A percentile compares a stretch with the other conserved stretches of the same genome.
Conservation (phyloP, 2,329 filamentous ascomycete species). For the Trichoderma atroviride region DNA sequence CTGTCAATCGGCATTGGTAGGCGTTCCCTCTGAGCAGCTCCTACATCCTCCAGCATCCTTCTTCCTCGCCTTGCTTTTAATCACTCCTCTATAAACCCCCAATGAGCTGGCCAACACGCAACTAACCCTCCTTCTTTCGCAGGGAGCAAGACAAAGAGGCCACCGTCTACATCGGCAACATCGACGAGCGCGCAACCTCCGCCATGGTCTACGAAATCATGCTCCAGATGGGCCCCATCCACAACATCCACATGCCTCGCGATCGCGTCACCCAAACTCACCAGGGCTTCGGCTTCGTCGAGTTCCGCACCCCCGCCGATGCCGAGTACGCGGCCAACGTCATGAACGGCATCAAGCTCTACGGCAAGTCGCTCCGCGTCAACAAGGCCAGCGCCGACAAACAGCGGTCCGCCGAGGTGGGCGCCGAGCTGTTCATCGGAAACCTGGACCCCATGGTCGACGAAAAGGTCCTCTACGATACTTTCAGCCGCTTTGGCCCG, state of each 20-base stretch:
- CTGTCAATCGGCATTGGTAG: conserved; percentile 74
- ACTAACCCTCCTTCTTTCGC: neutral
- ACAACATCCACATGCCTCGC: conserved; percentile 97
- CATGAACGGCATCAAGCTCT: conserved; percentile 93
- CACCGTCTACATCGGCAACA: conserved; percentile 96
- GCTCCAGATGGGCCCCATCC: conserved; percentile 95
- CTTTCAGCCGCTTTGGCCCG: conserved; percentile 85
- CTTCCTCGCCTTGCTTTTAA: neutral
- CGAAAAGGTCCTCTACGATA: conserved; percentile 95
- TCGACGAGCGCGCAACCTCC: conserved; percentile 93
- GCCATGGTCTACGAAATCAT: conserved; percentile 95
- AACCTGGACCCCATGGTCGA: conserved; percentile 94
- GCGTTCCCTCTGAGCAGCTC: conserved; percentile 28
- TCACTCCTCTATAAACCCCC: neutral
- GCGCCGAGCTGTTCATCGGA: conserved; percentile 94
- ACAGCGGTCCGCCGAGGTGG: conserved; percentile 89
- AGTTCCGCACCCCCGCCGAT: conserved; percentile 93
- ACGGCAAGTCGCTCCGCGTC: conserved; percentile 91
- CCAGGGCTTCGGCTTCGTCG: conserved; percentile 98
- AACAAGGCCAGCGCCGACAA: conserved; percentile 94
- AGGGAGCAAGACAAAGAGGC: conserved; percentile 98
- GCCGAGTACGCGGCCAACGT: conserved; percentile 96
- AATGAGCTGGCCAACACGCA: conserved; percentile 4
- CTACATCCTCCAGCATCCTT: neutral
- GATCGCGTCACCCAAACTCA: conserved; percentile 96